Percentiles rank a stretch among this genome's conserved stretches.
phyloP scores from a whole-genome alignment of 371 early-diverging fungal species.

The Haplosporangium sp. region DNA sequence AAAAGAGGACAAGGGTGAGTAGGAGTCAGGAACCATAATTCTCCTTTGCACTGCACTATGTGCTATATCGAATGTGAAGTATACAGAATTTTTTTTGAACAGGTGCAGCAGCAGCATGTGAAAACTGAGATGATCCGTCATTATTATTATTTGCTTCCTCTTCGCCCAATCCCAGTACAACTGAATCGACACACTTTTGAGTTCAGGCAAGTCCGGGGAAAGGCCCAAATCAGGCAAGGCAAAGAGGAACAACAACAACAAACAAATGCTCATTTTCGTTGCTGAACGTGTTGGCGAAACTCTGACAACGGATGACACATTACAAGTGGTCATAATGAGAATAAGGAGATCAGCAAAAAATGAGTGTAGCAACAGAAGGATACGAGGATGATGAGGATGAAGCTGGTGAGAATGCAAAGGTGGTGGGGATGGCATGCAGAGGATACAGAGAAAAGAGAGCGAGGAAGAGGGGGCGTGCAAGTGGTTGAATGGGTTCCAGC shows the following conservation, averaged over 20 bases:
- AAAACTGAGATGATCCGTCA: slow-evolving; percentile 2
- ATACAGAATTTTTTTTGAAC: not conserved
- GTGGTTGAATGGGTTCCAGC: slow-evolving; percentile 13
- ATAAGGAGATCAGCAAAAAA: no score
- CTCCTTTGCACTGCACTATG: no score
- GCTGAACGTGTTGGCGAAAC: no score
- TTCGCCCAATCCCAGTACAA: slow-evolving; percentile 2
- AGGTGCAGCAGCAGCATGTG: slow-evolving; percentile 9
- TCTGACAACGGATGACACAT: no score
- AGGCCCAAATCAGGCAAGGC: slow-evolving; percentile 37
- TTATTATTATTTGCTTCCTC: not conserved
- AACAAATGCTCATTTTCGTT: no score
- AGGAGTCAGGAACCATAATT: no score
- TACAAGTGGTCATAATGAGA: no score
- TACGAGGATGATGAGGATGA: no score
- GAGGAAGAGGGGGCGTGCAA: not conserved
- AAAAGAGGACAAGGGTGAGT: no score
- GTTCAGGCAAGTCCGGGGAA: slow-evolving; percentile 53
- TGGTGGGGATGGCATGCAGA: not conserved
- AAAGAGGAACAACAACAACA: not conserved
- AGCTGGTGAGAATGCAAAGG: not conserved
- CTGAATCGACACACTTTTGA: not conserved
- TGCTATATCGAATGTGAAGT: no score
- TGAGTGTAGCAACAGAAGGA: no score
- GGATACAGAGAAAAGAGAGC: not conserved